Conservation (phyloP, 306 rosid genomes). For the Cercis canadensis region DNA sequence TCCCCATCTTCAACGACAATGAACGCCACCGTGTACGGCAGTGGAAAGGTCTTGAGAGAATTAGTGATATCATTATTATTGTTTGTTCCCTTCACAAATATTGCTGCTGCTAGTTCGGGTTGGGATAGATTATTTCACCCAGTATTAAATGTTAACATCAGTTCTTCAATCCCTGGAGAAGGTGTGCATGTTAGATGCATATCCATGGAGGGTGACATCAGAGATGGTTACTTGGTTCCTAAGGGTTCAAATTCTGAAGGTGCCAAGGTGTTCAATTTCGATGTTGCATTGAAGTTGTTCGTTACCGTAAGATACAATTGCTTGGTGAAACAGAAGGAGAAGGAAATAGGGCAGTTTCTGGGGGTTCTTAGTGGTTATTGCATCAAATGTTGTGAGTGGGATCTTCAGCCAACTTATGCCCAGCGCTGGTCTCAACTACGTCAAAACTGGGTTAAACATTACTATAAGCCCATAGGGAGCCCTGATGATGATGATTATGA, state of each 20-base stretch:
- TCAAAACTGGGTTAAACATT: not conserved
- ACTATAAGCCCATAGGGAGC: not conserved
- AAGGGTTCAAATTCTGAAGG: too few species aligned
- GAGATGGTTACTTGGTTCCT: not conserved
- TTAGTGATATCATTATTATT: not conserved
- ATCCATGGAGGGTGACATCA: not conserved
- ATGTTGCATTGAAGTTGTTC: not conserved
- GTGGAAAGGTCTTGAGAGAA: not conserved
- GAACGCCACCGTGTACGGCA: not conserved
- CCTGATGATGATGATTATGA: not conserved
- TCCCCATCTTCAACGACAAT: too few species aligned
- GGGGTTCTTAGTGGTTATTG: constrained; percentile 11
- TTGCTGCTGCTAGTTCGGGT: too few species aligned
- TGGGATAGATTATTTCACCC: not conserved
- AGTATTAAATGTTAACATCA: not conserved
- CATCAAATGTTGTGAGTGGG: not conserved
- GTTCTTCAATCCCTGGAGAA: not conserved
- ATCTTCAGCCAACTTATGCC: not conserved
- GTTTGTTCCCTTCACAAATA: not conserved
- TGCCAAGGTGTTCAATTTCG: not conserved
- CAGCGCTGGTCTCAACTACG: not conserved
- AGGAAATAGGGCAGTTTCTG: constrained; percentile 4
- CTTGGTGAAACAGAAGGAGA: not conserved
- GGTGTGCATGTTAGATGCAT: constrained; percentile 1
- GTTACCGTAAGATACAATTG: not conserved